Evolutionary conservation across 2,329 filamentous ascomycete species (phyloP).

Genomic region (Chrysoporthe austroafricana): DNA sequence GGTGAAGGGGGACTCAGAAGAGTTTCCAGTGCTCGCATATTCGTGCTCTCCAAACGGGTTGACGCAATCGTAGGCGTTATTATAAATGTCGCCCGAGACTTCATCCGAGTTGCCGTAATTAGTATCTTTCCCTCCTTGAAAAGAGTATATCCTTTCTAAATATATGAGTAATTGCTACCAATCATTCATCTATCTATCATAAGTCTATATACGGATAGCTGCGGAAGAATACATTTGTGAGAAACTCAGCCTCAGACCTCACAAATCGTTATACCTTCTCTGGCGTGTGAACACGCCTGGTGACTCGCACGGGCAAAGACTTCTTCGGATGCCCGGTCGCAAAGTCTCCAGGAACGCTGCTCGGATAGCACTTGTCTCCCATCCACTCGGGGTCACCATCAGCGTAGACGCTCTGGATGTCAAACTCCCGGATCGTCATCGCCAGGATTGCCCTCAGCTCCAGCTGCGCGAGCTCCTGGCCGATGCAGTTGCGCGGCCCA

Average conservation of each 20-base stretch:
- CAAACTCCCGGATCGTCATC: slow-evolving; percentile 26
- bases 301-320: slow-evolving; percentile 19
- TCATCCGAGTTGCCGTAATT: too few species aligned
- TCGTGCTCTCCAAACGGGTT: too few species aligned
- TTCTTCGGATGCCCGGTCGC: slow-evolving; percentile 20
- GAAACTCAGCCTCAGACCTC: not conserved
- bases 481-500: slow-evolving; percentile 43
- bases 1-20: too few species aligned
- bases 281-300: slow-evolving; percentile 4
- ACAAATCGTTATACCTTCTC: not conserved
- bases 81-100: too few species aligned
- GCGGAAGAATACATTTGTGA: not conserved
- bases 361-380: slow-evolving; percentile 21
- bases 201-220: too few species aligned
- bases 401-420: slow-evolving; percentile 20
- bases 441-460: slow-evolving; percentile 39
- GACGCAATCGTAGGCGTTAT: too few species aligned
- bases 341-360: not conserved
- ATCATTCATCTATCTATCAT: too few species aligned
- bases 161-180: too few species aligned
- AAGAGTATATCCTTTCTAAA: too few species aligned
- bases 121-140: too few species aligned
- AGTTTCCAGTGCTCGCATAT: too few species aligned
- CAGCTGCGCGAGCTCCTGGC: slow-evolving; percentile 41
- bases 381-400: slow-evolving; percentile 21